Base-by-base conservation (phyloP, 2,329 filamentous ascomycete genomes). In the Knufia fluminis region DNA sequence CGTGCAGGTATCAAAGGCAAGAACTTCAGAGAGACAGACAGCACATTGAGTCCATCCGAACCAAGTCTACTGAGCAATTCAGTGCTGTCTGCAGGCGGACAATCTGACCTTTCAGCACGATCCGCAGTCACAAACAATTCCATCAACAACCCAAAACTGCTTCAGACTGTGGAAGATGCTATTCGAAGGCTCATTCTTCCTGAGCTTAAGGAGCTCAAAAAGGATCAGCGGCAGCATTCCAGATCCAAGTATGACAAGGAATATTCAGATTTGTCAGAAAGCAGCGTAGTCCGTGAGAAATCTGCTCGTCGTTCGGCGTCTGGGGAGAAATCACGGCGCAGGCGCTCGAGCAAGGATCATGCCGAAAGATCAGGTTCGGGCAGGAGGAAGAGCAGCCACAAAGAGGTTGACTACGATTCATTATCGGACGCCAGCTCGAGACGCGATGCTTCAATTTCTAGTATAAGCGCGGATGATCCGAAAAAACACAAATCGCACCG, bases 151-250 rank as follows among this genome's bases (percentile, higher is more conserved):
- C 90, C 90, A 0, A 92, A 88, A 62, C 71, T 96, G 1, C 76
- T 96, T 1, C 86, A 92, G 61, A 92, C 89, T 0, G 90, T 96
- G 2, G 90, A 96, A 68, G 89, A 95, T 68, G 89, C 89, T 12
- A 94, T 96, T 61, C 83, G 88, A 54, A 79, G 89, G 43, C 75
- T 95, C 44, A 94, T 96, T 47, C 70, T 98, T 2, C 92, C 92
- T 0, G 91, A 98, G 66, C 74, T 98, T 39, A 91, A 88, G 59
- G 87, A 89, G 8, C 73, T 98, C 48, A 96, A 95, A 66, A 82
- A 90, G 60, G 89, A 95, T 62, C 86, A 91, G 64, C 90, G 86
- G 10, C 32, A 39, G 41, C 54, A 65, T 83, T 84, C 56, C 77
- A 84, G 56, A 80, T 59, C 79, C 79, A 9, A 79, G 26, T 78